These are phyloP conservation scores for Neurospora sp. DNA, from an alignment of 495 filamentous ascomycete genomes.

Conservation along the genomic window DNA sequence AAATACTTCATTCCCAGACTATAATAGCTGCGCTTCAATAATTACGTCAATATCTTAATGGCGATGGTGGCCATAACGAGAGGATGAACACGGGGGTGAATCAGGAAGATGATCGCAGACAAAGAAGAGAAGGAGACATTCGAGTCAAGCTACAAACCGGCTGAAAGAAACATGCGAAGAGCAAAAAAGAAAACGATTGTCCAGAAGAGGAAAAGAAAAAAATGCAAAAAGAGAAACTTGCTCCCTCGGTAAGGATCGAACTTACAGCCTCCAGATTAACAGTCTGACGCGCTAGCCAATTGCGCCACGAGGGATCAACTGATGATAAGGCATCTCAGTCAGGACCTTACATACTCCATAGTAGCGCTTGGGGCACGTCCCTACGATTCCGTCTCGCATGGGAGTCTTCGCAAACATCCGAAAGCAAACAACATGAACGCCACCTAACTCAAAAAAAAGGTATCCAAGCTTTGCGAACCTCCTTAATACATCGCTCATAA, in stretches of 20 bases:
- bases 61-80: neutral
- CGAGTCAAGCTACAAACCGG: neutral
- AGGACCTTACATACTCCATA: neutral
- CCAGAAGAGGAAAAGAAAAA: neutral
- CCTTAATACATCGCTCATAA: neutral
- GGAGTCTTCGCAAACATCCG: neutral
- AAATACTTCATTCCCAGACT: too few relatives aligned
- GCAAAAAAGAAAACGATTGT: neutral
- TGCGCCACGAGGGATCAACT: neutral
- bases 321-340: neutral
- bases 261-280: neutral
- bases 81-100: neutral
- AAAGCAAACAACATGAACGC: neutral
- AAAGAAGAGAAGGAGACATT: neutral
- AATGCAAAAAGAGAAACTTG: neutral
- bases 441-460: neutral
- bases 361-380: neutral
- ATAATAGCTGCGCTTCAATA: too few relatives aligned
- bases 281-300: neutral
- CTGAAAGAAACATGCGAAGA: neutral
- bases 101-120: neutral
- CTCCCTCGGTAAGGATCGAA: neutral
- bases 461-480: neutral
- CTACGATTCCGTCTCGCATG: neutral
- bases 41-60: neutral